A percentile compares a stretch with the other conserved stretches of the same genome.
Conservation (phyloP, 78 protist genomes). For the Polysphondylium violaceum region DNA sequence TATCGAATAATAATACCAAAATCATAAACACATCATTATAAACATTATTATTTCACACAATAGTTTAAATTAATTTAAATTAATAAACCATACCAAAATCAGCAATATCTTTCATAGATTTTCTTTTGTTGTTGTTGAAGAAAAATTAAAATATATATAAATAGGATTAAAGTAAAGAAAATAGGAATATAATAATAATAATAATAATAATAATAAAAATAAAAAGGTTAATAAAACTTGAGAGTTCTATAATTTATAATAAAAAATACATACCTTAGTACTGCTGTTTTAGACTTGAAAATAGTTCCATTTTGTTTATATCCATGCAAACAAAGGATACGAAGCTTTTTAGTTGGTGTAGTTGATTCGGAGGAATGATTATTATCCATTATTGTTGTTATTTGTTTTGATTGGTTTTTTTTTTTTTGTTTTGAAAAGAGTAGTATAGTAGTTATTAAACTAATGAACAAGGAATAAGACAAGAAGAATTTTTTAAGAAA, state of each 20-base stretch:
- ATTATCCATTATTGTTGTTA: neutral
- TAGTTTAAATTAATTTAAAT: no score
- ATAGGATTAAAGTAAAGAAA: neutral
- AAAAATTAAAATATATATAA: neutral
- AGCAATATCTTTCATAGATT: conserved; percentile 73
- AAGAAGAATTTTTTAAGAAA: neutral
- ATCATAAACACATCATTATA: neutral
- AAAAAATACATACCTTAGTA: conserved; percentile 16
- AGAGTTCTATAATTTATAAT: neutral
- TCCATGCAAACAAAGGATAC: conserved; percentile 77
- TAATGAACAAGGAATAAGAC: no score
- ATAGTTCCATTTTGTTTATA: conserved; percentile 56
- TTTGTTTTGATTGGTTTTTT: neutral
- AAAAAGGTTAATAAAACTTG: neutral
- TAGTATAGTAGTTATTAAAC: no score
- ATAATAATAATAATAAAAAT: neutral
- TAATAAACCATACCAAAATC: conserved; percentile 37
- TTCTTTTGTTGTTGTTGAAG: neutral
- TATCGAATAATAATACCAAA: neutral
- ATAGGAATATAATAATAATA: neutral
- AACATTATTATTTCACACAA: no score
- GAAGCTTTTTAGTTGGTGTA: neutral
- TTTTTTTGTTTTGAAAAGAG: neutral
- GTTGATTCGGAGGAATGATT: neutral
- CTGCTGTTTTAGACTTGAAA: conserved; percentile 74